Evolutionary conservation across 768 basidiomycete species (phyloP), one percentile per base, ranked within the genome.

Genomic region (Phaeotremella skinneri): DNA sequence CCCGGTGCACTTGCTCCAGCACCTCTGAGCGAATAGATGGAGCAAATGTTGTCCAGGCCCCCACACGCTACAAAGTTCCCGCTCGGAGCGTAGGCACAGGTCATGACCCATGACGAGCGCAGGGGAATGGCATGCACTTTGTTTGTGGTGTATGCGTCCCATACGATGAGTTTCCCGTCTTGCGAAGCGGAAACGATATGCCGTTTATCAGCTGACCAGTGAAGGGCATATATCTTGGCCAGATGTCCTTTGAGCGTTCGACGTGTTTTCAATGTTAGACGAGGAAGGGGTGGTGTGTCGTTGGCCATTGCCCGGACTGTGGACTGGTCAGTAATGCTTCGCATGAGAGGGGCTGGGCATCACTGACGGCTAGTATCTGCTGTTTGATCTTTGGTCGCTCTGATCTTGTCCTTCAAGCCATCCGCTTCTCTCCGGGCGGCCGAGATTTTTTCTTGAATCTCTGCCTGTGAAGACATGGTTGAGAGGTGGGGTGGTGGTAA

Each of bases 61-160:
- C 96, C 94, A 69, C 96, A 98, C 32, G 96, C 96, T 63, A 99
- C 96, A 66, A 89, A 96, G 78, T 90, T 93, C 50, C 96, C 94
- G 17, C 90, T 90, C 3, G 96, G 94, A 21, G 96, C 87, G 79
- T 97, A 98, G 51, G 94, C 94, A 76, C 94, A 99, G 52, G 94
- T 99, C 94, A 99, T 99, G 80, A 99, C 94, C 94, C 94, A 99
- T 74, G 90, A 91, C 47, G 92, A 96, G 52, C 94, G 87, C 48
- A 99, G 82, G 51, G 94, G 94, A 76, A 99, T 99, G 68, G 94
- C 94, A 75, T 99, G 96, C 60, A 99, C 94, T 82, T 99, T 99
- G 84, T 99, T 99, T 58, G 93, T 96, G n/a, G 94, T 98, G 79
- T 98, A 98, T 51, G 94, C 94, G 79, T 99, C 94, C 94, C 94